A percentile compares a stretch with the other conserved stretches of the same genome.
Conservation (phyloP, 2,329 filamentous ascomycete genomes). For the Colletotrichum sp. region DNA sequence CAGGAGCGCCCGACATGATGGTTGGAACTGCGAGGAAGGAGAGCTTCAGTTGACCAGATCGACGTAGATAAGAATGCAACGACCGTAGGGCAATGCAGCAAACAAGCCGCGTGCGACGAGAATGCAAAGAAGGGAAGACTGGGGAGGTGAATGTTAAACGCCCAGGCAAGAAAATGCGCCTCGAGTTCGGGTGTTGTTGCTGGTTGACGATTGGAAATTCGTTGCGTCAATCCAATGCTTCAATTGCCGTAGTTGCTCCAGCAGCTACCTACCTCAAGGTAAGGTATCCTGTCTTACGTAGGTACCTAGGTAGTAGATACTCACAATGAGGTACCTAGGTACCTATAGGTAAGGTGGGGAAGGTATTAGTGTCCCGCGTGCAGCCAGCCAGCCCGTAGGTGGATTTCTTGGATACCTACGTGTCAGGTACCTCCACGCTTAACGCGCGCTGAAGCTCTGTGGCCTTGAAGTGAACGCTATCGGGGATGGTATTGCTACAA, state of each 20-base stretch:
- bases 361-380: too few species aligned
- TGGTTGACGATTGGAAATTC: background rate
- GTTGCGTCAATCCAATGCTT: background rate
- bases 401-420: too few species aligned
- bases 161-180: background rate
- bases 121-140: background rate
- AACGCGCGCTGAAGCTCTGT: background rate
- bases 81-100: background rate
- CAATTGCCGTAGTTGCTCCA: background rate
- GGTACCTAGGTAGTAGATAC: background rate
- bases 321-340: background rate
- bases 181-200: background rate
- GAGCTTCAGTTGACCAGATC: background rate
- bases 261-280: background rate
- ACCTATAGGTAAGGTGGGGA: too few species aligned
- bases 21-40: background rate
- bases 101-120: background rate
- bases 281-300: background rate
- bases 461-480: background rate
- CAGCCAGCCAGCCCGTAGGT: too few species aligned
- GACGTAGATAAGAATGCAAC: background rate
- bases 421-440: too few species aligned
- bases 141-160: background rate
- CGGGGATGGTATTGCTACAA: background rate
- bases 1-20: slow-evolving; percentile 44